A percentile compares a stretch with the other conserved stretches of the same genome.
These are phyloP conservation scores for Penstemon barbatus DNA, from an alignment of 257 asterid species.

Conservation along the genomic window DNA sequence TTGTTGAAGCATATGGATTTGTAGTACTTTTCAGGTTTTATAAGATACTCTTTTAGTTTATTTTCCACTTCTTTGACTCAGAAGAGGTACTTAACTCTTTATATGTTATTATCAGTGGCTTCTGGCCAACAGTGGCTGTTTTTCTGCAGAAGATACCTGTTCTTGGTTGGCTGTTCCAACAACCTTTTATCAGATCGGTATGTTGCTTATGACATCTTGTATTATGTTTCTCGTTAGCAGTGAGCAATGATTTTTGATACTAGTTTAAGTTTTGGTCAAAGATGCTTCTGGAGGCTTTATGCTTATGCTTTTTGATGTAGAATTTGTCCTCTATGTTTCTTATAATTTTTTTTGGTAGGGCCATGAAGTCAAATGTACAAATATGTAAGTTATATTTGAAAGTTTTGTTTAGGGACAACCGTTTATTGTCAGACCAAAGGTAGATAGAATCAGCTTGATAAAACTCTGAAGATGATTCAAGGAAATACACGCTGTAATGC, in stretches of 20 bases:
- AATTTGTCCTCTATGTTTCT: background rate
- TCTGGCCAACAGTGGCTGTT: conserved; percentile 96
- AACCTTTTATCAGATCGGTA: conserved; percentile 91
- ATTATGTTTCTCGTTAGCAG: background rate
- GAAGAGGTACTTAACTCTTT: conserved; percentile 17
- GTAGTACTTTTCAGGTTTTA: conserved; percentile 85
- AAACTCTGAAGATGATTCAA: background rate
- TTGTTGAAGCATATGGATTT: conserved; percentile 92
- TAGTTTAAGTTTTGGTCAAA: conserved; percentile 14
- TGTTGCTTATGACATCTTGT: conserved; percentile 31
- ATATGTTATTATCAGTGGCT: conserved; percentile 71
- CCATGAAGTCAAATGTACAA: background rate
- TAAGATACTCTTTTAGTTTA: conserved; percentile 9
- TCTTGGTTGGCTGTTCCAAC: conserved; percentile 91
- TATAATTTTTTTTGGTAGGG: background rate
- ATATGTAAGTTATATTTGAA: background rate
- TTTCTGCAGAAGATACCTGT: conserved; percentile 91
- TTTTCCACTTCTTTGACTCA: conserved; percentile 23
- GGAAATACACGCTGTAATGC: background rate
- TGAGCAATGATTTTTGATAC: conserved; percentile 1
- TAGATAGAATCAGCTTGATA: background rate
- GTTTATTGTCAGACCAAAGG: background rate
- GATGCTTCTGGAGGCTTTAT: background rate
- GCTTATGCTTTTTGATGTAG: background rate
- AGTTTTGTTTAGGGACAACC: background rate